Percentiles rank a stretch among this genome's conserved stretches.
These are phyloP conservation scores for Geranium incanum DNA, from an alignment of 441 rosid species.

Conservation along the genomic window DNA sequence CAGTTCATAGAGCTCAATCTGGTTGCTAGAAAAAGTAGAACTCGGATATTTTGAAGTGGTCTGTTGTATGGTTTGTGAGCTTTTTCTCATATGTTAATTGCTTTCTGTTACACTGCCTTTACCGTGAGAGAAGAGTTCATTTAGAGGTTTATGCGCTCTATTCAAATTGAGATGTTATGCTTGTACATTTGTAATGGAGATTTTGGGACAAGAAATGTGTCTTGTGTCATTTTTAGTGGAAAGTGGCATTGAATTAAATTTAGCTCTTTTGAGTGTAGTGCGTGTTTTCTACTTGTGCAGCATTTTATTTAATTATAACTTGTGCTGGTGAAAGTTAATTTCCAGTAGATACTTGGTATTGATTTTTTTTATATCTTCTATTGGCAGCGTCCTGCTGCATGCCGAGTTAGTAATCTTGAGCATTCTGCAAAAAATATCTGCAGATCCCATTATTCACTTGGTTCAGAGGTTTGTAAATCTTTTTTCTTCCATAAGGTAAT, in stretches of 20 bases:
- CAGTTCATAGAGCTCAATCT: not conserved
- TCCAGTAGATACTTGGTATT: not conserved
- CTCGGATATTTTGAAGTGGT: not conserved
- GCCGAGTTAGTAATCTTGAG: conserved; percentile 6
- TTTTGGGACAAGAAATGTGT: not conserved
- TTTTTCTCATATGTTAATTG: not conserved
- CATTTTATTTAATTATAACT: not conserved
- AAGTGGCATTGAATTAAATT: not conserved
- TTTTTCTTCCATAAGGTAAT: not conserved
- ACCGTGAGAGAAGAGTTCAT: not conserved
- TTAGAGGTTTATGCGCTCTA: not conserved
- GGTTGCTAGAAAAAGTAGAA: conserved; percentile 14
- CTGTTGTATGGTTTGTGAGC: conserved; percentile 1
- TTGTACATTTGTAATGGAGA: not conserved
- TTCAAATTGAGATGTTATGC: not conserved
- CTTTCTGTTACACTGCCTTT: not conserved
- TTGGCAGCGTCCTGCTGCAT: conserved; percentile 10
- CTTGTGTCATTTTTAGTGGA: not conserved
- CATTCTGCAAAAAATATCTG: conserved; percentile 32
- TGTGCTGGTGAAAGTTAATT: not conserved
- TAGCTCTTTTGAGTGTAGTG: not conserved
- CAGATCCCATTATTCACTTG: conserved; percentile 35
- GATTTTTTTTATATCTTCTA: not conserved
- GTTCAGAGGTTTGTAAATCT: conserved; percentile 44
- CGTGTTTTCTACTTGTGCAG: not conserved